Evolutionary conservation across 225 moss, liverwort and hornwort genomes (phyloP), one percentile per base, ranked within the genome.

Genomic region (Physcomitrium patens): DNA sequence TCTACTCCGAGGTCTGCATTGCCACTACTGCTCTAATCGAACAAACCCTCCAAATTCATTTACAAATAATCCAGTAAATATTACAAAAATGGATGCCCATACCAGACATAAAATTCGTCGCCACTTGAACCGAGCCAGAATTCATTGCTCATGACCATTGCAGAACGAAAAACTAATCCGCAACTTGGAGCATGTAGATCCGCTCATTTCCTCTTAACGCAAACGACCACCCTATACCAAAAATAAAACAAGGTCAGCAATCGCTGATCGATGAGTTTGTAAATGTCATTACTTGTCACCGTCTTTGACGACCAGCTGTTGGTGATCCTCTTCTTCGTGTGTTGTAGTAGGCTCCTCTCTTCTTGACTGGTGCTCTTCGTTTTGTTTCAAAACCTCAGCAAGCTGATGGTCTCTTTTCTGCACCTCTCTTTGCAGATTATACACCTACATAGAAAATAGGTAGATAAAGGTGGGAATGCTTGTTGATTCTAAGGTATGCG

Each of bases 391-490:
- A 60, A 89, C 84, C 56, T 87, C 89, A 60, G 54, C 77, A 60
- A 86, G 63, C 64, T 90, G 87, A 81, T 86, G 72, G 16, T 87
- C 92, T 55, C 81, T 86, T 61, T 86, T 84, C 77, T 89, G 91
- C 53, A 93, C 51, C 63, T 91, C 84, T 77, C 79, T 82, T 66
- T 89, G 93, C 67, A 93, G 61, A 64, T 84, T 79, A 56, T 84
- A 89, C 43, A 91, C 84, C 93, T 93, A 82, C 65, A 84, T 64
- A 27, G 27, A 73, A 43, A 62, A 60, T 48, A 59, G 60, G 58
- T 31, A 76, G 60, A 68, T 65, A 12, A 53, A 74, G 23, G 55
- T 46, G 55, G 43, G 42, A 65, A 53, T 74, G 43, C 24, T 18
- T 28, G 61, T 14, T 64, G 22, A 51, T 12, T 24, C 52, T 74